Evolutionary conservation across 2,329 filamentous ascomycete species (phyloP).

Genomic region (Colletotrichum sp.): DNA sequence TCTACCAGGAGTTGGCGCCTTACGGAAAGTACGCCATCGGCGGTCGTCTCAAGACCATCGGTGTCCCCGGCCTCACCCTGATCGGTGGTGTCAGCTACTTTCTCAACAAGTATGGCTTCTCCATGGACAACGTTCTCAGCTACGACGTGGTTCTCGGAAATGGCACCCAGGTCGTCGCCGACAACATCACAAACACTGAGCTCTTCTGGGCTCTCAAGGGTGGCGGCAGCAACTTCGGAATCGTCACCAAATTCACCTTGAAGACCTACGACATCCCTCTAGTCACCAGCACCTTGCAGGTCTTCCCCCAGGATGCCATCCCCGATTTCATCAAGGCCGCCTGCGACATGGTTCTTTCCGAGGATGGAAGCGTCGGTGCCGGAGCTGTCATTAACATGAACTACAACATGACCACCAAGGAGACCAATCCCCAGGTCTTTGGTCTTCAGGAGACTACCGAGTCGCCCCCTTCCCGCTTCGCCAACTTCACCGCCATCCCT

Average conservation of each 20-base stretch:
- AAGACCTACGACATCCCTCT: constrained; percentile 26
- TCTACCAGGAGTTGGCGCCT: constrained; percentile 27
- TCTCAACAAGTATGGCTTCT: constrained; percentile 30
- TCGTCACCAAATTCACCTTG: constrained; percentile 27
- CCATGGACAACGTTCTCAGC: constrained; percentile 28
- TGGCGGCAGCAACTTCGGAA: constrained; percentile 20
- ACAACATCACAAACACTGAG: constrained; percentile 25
- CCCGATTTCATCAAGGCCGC: constrained; percentile 32
- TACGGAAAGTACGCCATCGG: constrained; percentile 29
- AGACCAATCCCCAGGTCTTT: constrained; percentile 27
- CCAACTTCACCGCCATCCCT: constrained; percentile 35
- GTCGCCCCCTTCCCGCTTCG: constrained; percentile 35
- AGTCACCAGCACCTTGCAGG: constrained; percentile 37
- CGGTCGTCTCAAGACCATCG: constrained; percentile 32
- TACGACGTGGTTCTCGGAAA: constrained; percentile 46
- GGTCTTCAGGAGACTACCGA: constrained; percentile 38
- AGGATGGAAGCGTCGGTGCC: constrained; percentile 30
- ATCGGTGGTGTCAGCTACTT: constrained; percentile 34
- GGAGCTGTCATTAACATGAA: constrained; percentile 36
- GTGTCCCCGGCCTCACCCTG: constrained; percentile 31
- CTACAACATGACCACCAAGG: constrained; percentile 32
- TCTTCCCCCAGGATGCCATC: constrained; percentile 29
- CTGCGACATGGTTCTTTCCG: constrained; percentile 26
- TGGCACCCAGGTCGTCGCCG: constrained; percentile 46
- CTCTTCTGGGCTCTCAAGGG: constrained; percentile 25